Conservation (phyloP, 2,329 filamentous ascomycete species). For the Metarhizium album region DNA sequence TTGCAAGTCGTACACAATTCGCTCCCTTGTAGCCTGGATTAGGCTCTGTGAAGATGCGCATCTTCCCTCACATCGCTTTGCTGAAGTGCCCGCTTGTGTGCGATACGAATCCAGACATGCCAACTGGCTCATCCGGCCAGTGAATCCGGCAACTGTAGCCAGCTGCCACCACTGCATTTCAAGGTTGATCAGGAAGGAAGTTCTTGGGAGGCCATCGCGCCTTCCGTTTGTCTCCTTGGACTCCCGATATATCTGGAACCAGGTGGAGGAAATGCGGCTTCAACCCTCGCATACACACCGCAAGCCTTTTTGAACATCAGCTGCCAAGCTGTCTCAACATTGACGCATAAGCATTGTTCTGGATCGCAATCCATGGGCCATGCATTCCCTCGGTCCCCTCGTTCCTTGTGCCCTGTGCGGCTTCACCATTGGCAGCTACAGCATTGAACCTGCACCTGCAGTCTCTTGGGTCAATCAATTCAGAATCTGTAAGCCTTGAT, state of each 20-base stretch:
- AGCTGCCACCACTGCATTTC: neutral
- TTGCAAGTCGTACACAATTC: no score
- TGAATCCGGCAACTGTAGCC: neutral
- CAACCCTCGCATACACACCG: no score
- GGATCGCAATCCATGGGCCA: neutral
- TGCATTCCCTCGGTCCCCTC: neutral
- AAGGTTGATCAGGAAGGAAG: no score
- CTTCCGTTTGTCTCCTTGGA: neutral
- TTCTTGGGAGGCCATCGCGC: neutral
- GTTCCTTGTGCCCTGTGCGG: neutral
- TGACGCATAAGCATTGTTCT: neutral
- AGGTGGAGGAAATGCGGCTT: neutral
- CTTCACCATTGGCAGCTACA: neutral
- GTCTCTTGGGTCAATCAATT: neutral
- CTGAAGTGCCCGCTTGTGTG: no score
- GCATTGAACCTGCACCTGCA: neutral
- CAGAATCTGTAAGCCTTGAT: neutral
- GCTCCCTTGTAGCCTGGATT: no score
- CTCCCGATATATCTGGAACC: neutral
- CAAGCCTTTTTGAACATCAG: no score
- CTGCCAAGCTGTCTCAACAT: neutral
- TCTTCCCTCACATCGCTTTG: no score
- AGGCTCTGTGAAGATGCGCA: no score
- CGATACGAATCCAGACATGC: no score
- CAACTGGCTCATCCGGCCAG: no score